Conservation (phyloP, 495 filamentous ascomycete species). For the Beverwykella pulmonaria region DNA sequence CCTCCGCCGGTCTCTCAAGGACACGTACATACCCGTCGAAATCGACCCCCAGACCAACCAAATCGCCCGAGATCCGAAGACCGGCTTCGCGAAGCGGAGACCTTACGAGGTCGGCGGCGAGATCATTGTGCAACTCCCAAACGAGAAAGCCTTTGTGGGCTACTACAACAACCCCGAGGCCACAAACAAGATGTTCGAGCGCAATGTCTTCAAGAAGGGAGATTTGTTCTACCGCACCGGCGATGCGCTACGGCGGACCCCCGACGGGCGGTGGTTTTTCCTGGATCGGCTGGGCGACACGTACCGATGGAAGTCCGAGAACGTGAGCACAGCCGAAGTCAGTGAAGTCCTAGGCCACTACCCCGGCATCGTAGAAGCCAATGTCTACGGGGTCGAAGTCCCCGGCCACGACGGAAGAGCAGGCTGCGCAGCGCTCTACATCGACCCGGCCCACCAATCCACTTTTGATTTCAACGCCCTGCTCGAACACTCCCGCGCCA, state of each 20-base stretch:
- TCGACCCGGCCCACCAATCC: constrained; percentile 31
- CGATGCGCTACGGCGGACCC: constrained; percentile 66
- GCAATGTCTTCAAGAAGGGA: constrained; percentile 72
- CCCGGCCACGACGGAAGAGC: constrained; percentile 55
- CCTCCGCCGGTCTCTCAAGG: constrained; percentile 52
- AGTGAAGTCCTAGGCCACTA: constrained; percentile 66
- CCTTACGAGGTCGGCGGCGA: constrained; percentile 72
- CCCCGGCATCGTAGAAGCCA: constrained; percentile 71
- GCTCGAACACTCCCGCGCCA: constrained; percentile 52
- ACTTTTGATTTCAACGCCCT: constrained; percentile 42
- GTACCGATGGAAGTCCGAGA: constrained; percentile 83
- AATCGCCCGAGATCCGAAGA: constrained; percentile 64
- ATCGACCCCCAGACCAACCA: constrained; percentile 69
- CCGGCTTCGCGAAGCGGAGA: constrained; percentile 65
- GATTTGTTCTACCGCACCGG: constrained; percentile 77
- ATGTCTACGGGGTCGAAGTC: constrained; percentile 75
- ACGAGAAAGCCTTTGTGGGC: constrained; percentile 62
- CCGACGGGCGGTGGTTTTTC: constrained; percentile 78
- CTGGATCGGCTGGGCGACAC: constrained; percentile 76
- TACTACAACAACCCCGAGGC: constrained; percentile 71
- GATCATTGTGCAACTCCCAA: constrained; percentile 68
- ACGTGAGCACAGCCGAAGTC: constrained; percentile 79
- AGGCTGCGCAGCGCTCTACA: constrained; percentile 48
- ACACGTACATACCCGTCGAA: constrained; percentile 65
- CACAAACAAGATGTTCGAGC: constrained; percentile 67